These are phyloP conservation scores for Erysimum cheiranthoides DNA, from an alignment of 345 rosid species.

Conservation along the genomic window DNA sequence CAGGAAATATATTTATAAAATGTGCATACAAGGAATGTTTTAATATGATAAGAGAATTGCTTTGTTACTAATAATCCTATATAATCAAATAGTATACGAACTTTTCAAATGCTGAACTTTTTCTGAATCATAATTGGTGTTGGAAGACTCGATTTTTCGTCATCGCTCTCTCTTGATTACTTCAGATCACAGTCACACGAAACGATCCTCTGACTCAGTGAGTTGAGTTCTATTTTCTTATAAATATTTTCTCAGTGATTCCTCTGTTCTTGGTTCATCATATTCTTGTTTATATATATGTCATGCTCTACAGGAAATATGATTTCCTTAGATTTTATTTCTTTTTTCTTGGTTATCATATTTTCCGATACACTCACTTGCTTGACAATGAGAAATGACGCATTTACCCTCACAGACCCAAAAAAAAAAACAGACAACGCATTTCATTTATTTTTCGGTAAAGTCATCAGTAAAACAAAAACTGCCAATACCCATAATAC, in stretches of 20 bases:
- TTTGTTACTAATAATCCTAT: background rate
- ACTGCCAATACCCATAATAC: slow-evolving; percentile 42
- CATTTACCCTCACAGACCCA: slow-evolving; percentile 30
- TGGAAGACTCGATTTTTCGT: slow-evolving; percentile 1
- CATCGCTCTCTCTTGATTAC: slow-evolving; percentile 9
- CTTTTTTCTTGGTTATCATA: background rate
- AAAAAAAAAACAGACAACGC: slow-evolving; percentile 7
- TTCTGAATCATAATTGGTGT: slow-evolving; percentile 11
- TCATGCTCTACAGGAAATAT: slow-evolving; percentile 33
- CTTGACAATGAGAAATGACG: slow-evolving; percentile 16
- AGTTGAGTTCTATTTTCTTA: too few relatives aligned
- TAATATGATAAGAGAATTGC: background rate
- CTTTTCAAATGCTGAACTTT: background rate
- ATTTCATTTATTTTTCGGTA: background rate
- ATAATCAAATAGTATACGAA: background rate
- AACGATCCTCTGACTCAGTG: background rate
- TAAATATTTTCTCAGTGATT: background rate
- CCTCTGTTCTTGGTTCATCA: slow-evolving; percentile 14
- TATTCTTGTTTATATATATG: slow-evolving; percentile 27
- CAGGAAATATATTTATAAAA: background rate
- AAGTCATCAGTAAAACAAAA: slow-evolving; percentile 16
- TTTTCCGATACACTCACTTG: background rate
- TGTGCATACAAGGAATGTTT: background rate
- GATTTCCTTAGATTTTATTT: slow-evolving; percentile 28
- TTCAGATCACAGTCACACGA: slow-evolving; percentile 8